Conservation (phyloP, 139 green algal genomes). For the Volvox africanus region DNA sequence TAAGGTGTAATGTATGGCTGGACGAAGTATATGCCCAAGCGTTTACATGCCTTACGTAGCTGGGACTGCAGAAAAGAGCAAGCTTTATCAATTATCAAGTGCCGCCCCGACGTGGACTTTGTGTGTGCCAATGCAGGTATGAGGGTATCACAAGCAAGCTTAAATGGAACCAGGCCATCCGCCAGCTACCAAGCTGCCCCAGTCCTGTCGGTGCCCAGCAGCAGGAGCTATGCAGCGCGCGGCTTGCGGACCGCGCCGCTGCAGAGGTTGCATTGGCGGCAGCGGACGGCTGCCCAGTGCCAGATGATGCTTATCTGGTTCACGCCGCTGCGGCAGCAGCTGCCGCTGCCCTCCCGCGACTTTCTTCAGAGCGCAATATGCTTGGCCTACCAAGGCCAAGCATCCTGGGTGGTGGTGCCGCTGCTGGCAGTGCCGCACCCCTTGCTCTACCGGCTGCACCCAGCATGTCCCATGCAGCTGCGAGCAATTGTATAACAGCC, state of each 20-base stretch:
- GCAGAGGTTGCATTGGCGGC: not conserved
- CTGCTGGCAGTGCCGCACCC: not conserved
- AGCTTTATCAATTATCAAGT: too few species aligned
- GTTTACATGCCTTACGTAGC: too few species aligned
- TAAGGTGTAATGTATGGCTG: too few species aligned
- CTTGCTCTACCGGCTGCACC: too few species aligned
- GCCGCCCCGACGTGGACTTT: too few species aligned
- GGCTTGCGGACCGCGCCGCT: not conserved
- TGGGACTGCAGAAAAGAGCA: too few species aligned
- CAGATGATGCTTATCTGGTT: not conserved
- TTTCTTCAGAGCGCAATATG: not conserved
- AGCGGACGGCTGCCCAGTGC: not conserved
- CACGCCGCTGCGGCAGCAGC: not conserved
- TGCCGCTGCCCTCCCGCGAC: not conserved
- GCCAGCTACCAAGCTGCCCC: constrained; percentile 43
- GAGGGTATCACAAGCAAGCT: constrained; percentile 90
- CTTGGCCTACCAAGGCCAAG: not conserved
- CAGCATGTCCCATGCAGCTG: too few species aligned
- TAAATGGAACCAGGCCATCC: constrained; percentile 75
- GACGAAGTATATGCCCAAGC: too few species aligned
- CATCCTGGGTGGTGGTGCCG: not conserved
- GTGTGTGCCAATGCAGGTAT: constrained; percentile 51
- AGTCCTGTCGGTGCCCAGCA: constrained; percentile 13
- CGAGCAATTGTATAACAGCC: too few species aligned
- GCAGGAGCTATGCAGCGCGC: constrained; percentile 37